phyloP scores from a whole-genome alignment of 73 alveolate genomes.

The Paraurostyla sp. region DNA sequence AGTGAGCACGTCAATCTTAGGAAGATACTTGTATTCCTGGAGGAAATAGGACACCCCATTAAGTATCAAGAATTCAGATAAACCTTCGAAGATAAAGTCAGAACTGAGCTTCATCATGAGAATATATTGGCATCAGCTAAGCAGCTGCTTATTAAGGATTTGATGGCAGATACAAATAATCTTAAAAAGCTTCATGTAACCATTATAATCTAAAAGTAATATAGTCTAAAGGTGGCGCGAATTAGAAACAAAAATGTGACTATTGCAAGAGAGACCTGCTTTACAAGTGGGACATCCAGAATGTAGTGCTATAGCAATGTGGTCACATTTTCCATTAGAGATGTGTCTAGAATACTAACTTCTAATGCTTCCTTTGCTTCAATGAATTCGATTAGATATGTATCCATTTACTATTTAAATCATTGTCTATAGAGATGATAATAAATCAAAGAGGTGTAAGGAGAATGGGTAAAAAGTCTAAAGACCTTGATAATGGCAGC shows the following conservation, averaged over 20 bases:
- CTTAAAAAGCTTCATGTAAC: conserved; percentile 13
- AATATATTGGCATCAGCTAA: conserved; percentile 28
- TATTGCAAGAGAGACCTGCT: conserved; percentile 52
- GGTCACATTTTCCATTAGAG: conserved; percentile 55
- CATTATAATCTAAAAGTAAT: neutral
- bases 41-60: conserved; percentile 22
- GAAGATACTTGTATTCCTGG: conserved; percentile 36
- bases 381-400: conserved; percentile 54
- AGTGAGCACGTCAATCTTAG: conserved; percentile 49
- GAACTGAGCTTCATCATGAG: conserved; percentile 58
- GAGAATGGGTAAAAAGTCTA: neutral
- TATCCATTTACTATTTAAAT: neutral
- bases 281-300: conserved; percentile 37
- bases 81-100: conserved; percentile 59
- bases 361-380: conserved; percentile 46
- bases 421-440: neutral
- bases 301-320: conserved; percentile 1
- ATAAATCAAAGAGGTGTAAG: conserved; percentile 24
- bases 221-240: neutral
- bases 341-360: conserved; percentile 1
- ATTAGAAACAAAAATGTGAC: conserved; percentile 30
- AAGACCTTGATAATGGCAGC: neutral
- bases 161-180: neutral
- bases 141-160: conserved; percentile 20
- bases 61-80: conserved; percentile 55